These are phyloP conservation scores for Trapa incisa DNA, from an alignment of 345 rosid genomes.

Conservation along the genomic window DNA sequence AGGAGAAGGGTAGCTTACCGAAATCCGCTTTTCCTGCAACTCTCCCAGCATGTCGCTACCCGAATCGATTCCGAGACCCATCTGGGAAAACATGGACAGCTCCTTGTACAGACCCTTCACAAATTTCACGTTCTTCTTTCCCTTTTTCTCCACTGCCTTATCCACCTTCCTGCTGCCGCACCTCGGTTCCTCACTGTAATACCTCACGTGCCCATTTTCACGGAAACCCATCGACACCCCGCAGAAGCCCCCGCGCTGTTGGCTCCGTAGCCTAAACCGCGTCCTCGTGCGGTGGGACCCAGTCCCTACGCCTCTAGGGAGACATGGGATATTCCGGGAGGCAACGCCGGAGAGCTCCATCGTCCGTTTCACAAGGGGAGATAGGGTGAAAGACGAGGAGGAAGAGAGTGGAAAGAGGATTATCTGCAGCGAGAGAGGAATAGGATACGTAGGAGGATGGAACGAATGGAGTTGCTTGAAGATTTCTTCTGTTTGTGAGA, in stretches of 20 bases:
- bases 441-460: background rate
- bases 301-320: background rate
- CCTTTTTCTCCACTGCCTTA: constrained; percentile 19
- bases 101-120: constrained; percentile 32
- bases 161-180: constrained; percentile 18
- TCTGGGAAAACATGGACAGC: constrained; percentile 22
- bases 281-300: background rate
- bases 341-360: constrained; percentile 16
- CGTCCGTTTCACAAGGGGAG: background rate
- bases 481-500: background rate
- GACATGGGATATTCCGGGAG: constrained; percentile 15
- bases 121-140: constrained; percentile 40
- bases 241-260: background rate
- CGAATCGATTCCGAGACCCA: constrained; percentile 27
- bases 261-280: background rate
- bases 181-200: constrained; percentile 21
- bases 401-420: background rate
- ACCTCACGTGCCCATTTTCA: constrained; percentile 27
- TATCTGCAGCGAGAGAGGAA: background rate
- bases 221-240: constrained; percentile 19
- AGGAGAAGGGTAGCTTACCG: constrained; percentile 20
- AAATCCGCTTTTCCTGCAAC: constrained; percentile 25
- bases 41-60: constrained; percentile 21
- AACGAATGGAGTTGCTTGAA: background rate
- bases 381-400: background rate